Percentiles rank a stretch among this genome's conserved stretches.
Conservation (phyloP, 2,329 filamentous ascomycete species). For the Pseudogymnoascus sp. region DNA sequence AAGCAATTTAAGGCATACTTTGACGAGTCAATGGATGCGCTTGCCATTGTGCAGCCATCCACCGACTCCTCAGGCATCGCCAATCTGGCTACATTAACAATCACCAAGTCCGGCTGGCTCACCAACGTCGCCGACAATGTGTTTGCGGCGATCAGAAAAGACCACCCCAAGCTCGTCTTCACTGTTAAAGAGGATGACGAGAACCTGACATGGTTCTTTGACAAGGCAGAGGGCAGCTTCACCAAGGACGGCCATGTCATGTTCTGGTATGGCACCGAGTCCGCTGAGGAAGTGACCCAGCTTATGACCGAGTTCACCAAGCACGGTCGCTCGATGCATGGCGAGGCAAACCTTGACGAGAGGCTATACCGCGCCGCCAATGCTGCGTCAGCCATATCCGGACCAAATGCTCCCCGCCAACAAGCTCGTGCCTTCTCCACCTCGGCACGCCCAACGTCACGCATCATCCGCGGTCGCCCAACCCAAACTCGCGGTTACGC, state of each 20-base stretch:
- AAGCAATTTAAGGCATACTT: slow-evolving; percentile 88
- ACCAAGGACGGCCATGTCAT: slow-evolving; percentile 80
- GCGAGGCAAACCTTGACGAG: slow-evolving; percentile 82
- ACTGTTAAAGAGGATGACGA: slow-evolving; percentile 95
- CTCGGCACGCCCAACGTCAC: slow-evolving; percentile 34
- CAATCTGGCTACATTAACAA: slow-evolving; percentile 82
- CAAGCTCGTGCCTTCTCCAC: slow-evolving; percentile 66
- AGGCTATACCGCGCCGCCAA: slow-evolving; percentile 72
- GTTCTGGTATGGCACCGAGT: slow-evolving; percentile 84
- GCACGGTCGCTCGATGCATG: slow-evolving; percentile 79
- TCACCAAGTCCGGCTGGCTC: slow-evolving; percentile 90
- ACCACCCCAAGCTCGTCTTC: slow-evolving; percentile 86
- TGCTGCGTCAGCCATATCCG: slow-evolving; percentile 56
- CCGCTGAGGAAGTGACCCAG: slow-evolving; percentile 71
- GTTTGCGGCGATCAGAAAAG: slow-evolving; percentile 88
- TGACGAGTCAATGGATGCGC: slow-evolving; percentile 86
- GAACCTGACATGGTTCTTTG: slow-evolving; percentile 97
- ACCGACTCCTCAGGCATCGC: slow-evolving; percentile 60
- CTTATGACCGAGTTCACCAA: slow-evolving; percentile 80
- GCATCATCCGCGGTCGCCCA: slow-evolving; percentile 16
- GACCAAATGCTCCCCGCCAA: slow-evolving; percentile 43
- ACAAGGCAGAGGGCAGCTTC: slow-evolving; percentile 90
- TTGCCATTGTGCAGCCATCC: slow-evolving; percentile 80
- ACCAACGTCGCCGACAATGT: slow-evolving; percentile 94
- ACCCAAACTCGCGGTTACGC: slow-evolving; percentile 44